Evolutionary conservation across 352 stramenopile species (phyloP), one percentile per base, ranked within the genome.

Genomic region (Pythium sukuiense): DNA sequence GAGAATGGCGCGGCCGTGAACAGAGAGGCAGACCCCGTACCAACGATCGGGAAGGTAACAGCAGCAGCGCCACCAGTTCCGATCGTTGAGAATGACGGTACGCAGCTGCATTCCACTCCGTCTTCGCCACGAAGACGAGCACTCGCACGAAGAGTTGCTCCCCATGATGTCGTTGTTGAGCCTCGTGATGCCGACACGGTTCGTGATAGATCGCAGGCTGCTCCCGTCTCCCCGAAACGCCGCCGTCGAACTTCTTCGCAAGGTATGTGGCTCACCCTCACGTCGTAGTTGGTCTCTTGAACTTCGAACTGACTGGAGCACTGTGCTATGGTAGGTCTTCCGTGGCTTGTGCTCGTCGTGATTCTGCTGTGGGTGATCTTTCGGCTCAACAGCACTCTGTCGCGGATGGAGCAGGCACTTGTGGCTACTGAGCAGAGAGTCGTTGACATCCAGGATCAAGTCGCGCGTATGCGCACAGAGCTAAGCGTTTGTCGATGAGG

Each of bases 331-430:
- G 24, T 27, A 65, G 59, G 27, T 61, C 85, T 93, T 45, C 81
- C 83, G 50, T 93, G 80, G 81, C 57, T 93, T 33, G 43, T 50
- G 16, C 46, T 93, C 37, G 74, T 92, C 30, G 62, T 92, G 20
- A 61, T 87, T 41, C 48, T 93, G 24, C 48, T 90, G 37, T 73
- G 86, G 50, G 63, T 90, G n/a, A 72, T 91, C 2, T 64, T 89
- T 35, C 74, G 74, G 27, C 64, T 93, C 37, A 80, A 90, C 64
- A 67, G 66, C 61, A 81, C 81, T 33, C 64, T 93, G 43, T 73
- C 70, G n/a, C 86, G 65, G 12, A 88, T 93, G 30, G 81, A 93
- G 46, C 59, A 71, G 6, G 66, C 73, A n/a, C 72, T 92, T 29
- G 14, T 74, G 54, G 39, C 72, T 14, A 88, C 80, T 33, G 79